Evolutionary conservation across 2,329 filamentous ascomycete species (phyloP).

Genomic region (Nemania bipapillata): DNA sequence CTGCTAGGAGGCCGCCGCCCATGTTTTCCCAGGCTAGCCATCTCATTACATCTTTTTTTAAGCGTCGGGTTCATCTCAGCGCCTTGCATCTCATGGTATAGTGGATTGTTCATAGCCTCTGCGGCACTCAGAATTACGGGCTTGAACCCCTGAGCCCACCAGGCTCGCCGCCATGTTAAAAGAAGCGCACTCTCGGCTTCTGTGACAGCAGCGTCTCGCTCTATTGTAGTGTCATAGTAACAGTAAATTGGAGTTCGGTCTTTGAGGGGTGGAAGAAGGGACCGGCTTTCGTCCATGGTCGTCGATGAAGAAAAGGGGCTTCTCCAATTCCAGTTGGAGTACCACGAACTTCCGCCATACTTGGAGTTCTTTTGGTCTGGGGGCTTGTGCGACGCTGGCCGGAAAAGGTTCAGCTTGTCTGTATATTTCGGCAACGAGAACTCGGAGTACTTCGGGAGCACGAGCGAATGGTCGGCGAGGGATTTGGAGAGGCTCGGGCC

Average conservation of each 20-base stretch:
- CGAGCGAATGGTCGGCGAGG: conserved; percentile 61
- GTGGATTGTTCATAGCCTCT: conserved; percentile 84
- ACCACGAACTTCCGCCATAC: conserved; percentile 83
- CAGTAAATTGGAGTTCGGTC: conserved; percentile 83
- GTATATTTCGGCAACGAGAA: conserved; percentile 63
- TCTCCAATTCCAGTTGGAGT: conserved; percentile 88
- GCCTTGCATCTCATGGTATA: conserved; percentile 76
- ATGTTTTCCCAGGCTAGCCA: conserved; percentile 96
- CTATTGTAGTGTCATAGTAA: conserved; percentile 79
- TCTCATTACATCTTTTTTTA: conserved; percentile 76
- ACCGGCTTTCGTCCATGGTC: conserved; percentile 81
- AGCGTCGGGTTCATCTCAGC: conserved; percentile 69
- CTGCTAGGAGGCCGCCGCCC: conserved; percentile 82
- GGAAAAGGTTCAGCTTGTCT: conserved; percentile 71
- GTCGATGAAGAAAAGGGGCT: conserved; percentile 87
- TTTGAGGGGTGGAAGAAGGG: conserved; percentile 80
- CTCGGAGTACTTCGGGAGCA: conserved; percentile 59
- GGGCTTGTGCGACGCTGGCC: conserved; percentile 75
- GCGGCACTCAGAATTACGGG: conserved; percentile 81
- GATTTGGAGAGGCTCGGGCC: conserved; percentile 62
- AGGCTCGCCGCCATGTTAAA: conserved; percentile 88
- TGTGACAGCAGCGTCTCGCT: conserved; percentile 71
- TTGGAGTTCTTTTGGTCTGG: conserved; percentile 81
- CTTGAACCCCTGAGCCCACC: conserved; percentile 93
- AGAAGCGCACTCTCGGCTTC: conserved; percentile 82